Evolutionary conservation across 1,284 basidiomycete genomes (phyloP).

Genomic region (Puccinia brachypodii): DNA sequence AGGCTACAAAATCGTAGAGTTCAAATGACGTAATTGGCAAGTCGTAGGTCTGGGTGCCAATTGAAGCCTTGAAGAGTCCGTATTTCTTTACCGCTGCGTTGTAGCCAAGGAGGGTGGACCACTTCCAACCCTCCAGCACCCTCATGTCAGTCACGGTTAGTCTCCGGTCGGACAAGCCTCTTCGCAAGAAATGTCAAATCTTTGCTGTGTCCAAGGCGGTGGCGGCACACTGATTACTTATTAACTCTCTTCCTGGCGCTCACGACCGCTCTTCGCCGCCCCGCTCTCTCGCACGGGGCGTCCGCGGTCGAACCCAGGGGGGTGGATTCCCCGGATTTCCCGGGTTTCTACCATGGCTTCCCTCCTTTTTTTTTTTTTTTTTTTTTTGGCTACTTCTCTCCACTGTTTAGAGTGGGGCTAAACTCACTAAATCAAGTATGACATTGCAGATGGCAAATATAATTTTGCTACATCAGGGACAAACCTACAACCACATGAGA

Average conservation of each 20-base stretch:
- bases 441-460: not conserved
- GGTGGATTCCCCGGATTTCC: no score
- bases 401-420: no score
- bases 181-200: not conserved
- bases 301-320: no score
- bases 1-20: not conserved
- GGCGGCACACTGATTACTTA: not conserved
- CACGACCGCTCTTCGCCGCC: no score
- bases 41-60: not conserved
- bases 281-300: no score
- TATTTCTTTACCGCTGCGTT: not conserved
- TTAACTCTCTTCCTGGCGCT: no score
- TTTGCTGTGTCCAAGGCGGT: not conserved
- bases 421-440: not conserved
- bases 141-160: not conserved
- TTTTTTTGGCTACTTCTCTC: not conserved
- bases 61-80: not conserved
- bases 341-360: no score
- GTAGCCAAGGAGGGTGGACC: not conserved
- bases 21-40: not conserved
- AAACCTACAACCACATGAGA: not conserved
- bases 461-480: not conserved
- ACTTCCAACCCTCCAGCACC: not conserved
- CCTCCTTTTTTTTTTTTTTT: not conserved
- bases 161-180: not conserved